Percentiles rank a stretch among this genome's conserved stretches.
These are phyloP conservation scores for Stenogyne calaminthoides DNA, from an alignment of 305 asterid genomes.

Conservation along the genomic window DNA sequence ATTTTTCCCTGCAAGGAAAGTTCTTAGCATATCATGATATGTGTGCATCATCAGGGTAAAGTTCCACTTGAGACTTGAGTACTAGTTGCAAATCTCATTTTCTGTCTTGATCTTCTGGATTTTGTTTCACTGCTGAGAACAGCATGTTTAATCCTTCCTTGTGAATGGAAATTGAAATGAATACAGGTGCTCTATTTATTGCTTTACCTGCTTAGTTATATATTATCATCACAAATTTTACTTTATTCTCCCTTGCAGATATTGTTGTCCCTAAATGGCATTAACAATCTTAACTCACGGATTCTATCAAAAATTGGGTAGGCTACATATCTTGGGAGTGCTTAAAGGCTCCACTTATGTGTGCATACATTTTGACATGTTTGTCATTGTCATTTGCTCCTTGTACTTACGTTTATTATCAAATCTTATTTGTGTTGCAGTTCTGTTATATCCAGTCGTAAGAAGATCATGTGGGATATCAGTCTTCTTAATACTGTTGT, in stretches of 20 bases:
- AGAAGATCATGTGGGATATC: slow-evolving; percentile 74
- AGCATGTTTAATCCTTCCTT: slow-evolving; percentile 16
- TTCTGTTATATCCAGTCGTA: slow-evolving; percentile 66
- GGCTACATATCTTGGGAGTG: slow-evolving; percentile 35
- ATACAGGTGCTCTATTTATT: slow-evolving; percentile 13
- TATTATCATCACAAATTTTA: slow-evolving; percentile 16
- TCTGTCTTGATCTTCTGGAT: slow-evolving; percentile 14
- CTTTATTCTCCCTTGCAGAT: slow-evolving; percentile 55
- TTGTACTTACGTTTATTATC: slow-evolving; percentile 15
- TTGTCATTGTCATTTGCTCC: slow-evolving; percentile 15
- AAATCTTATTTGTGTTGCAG: slow-evolving; percentile 52
- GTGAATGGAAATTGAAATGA: slow-evolving; percentile 24
- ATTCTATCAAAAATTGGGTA: slow-evolving; percentile 82
- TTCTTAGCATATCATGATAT: background rate
- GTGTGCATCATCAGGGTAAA: slow-evolving; percentile 21
- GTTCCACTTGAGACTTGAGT: slow-evolving; percentile 20
- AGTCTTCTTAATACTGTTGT: slow-evolving; percentile 47
- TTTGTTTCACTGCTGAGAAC: slow-evolving; percentile 25
- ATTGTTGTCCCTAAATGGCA: slow-evolving; percentile 68
- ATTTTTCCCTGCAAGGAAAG: background rate
- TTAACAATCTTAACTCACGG: slow-evolving; percentile 62
- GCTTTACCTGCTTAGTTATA: no score
- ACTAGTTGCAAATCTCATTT: slow-evolving; percentile 1
- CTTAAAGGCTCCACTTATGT: slow-evolving; percentile 21
- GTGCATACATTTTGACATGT: background rate